Evolutionary conservation across 202 grass and related monocot species (phyloP), one percentile per base, ranked within the genome.

Genomic region (Miscanthus sacchariflorus): DNA sequence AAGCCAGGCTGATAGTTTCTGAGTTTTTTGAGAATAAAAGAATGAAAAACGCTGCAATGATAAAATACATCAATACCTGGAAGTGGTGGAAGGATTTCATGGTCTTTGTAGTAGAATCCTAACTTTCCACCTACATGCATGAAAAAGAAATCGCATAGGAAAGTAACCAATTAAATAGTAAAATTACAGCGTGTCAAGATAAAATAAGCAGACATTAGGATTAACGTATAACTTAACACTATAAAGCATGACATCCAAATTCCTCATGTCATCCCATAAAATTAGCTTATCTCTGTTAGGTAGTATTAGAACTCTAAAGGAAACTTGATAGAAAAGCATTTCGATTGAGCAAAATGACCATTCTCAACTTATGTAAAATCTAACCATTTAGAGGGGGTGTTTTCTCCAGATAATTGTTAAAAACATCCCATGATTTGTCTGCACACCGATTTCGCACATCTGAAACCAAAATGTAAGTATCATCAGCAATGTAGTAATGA

Each of bases 31-130:
- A 68, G 3, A 88, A 65, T 67, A 88, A 11, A 77, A 72, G 44
- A 54, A 1, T 14, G 27, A 17, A 46, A 58, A 86, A 70, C 21
- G 7, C 23, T 65, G 17, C 10, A 70, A 39, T 4, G 7, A 25
- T 45, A 56, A 84, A 54, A 86, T 74, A 74, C 81, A 65, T 89
- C 30, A 74, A 81, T 92, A 99, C 96, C 96, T 48, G 94, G 96
- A 63, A 96, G 87, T 35, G 94, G 92, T 45, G 94, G 96, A 56
- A 96, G 88, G 84, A 99, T 99, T 84, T 99, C 96, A 95, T 99
- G 94, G 39, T 99, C 96, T 95, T 88, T 99, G 94, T 96, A 96
- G 81, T 96, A 99, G 79, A 99, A 99, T 76, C 94, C 96, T 88
- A 99, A 85, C 65, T 87, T 99, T 50, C 96, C 94, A 23, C 90